A percentile compares a stretch with the other conserved stretches of the same genome.
Conservation (phyloP, 164 flowering plant genomes). For the Umbellularia californica region DNA sequence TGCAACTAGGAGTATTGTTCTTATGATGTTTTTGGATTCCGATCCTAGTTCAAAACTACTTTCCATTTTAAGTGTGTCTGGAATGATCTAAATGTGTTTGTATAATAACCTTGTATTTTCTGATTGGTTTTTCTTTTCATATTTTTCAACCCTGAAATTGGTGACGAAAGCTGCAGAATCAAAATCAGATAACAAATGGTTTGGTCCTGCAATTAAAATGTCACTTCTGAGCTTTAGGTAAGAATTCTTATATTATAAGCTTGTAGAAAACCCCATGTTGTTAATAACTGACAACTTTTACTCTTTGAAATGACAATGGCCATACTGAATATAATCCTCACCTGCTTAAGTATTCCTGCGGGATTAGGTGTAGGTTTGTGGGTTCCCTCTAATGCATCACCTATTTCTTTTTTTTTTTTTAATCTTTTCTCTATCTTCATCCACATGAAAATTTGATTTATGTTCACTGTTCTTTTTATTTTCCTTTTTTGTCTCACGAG, state of each 20-base stretch:
- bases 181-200: constrained; percentile 39
- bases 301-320: constrained; percentile 53
- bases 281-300: background rate
- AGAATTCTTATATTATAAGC: background rate
- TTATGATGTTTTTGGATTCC: background rate
- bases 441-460: background rate
- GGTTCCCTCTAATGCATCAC: background rate
- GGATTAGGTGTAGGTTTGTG: constrained; percentile 70
- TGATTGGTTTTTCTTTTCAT: constrained; percentile 5
- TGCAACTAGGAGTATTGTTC: background rate
- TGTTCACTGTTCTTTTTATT: background rate
- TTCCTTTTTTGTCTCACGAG: background rate
- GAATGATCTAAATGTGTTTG: no score
- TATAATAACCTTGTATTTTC: background rate
- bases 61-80: no score
- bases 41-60: background rate
- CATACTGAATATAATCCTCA: constrained; percentile 53
- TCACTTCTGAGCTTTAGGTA: constrained; percentile 96
- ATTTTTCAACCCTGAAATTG: constrained; percentile 17
- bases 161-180: constrained; percentile 34
- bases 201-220: constrained; percentile 67
- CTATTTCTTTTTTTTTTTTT: no score
- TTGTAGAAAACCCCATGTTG: background rate
- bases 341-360: constrained; percentile 87
- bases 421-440: background rate